Conservation (phyloP, 2,329 filamentous ascomycete species). For the Phialophora expanda region DNA sequence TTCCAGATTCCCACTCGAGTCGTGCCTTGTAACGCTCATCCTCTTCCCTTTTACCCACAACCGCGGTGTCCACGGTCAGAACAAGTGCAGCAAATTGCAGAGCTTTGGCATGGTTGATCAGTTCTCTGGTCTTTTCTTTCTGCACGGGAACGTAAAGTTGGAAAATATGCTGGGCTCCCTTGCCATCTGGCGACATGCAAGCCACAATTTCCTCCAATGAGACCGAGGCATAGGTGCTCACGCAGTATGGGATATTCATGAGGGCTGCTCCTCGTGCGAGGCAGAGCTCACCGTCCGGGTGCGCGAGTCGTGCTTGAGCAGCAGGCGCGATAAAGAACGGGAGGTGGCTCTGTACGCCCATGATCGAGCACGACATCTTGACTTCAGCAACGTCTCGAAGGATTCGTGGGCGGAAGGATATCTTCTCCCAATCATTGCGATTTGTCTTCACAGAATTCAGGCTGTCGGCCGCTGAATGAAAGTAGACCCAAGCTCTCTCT, state of each 20-base stretch:
- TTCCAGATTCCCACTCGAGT: neutral
- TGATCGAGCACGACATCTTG: conserved; percentile 36
- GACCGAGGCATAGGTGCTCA: neutral
- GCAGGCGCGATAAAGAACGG: conserved; percentile 49
- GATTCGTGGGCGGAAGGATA: conserved; percentile 50
- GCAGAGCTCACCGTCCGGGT: conserved; percentile 46
- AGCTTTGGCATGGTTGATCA: conserved; percentile 55
- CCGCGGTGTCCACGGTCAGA: conserved; percentile 62
- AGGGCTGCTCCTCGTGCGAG: conserved; percentile 45
- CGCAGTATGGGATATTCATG: conserved; percentile 43
- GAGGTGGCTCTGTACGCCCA: conserved; percentile 43
- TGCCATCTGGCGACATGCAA: neutral
- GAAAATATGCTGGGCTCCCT: conserved; percentile 7
- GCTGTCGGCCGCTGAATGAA: conserved; percentile 25
- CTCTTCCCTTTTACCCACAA: conserved; percentile 61
- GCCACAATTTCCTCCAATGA: neutral
- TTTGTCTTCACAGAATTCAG: conserved; percentile 31
- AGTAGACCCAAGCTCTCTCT: conserved; percentile 25
- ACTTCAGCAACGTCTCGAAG: conserved; percentile 46
- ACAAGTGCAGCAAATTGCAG: conserved; percentile 57
- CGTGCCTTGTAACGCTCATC: conserved; percentile 57
- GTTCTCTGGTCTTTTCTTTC: conserved; percentile 55
- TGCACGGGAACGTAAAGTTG: conserved; percentile 67
- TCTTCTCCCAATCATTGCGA: conserved; percentile 29
- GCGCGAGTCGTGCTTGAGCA: conserved; percentile 46